Evolutionary conservation across 2,329 filamentous ascomycete genomes (phyloP).

Genomic region (Epichloe gansuensis): DNA sequence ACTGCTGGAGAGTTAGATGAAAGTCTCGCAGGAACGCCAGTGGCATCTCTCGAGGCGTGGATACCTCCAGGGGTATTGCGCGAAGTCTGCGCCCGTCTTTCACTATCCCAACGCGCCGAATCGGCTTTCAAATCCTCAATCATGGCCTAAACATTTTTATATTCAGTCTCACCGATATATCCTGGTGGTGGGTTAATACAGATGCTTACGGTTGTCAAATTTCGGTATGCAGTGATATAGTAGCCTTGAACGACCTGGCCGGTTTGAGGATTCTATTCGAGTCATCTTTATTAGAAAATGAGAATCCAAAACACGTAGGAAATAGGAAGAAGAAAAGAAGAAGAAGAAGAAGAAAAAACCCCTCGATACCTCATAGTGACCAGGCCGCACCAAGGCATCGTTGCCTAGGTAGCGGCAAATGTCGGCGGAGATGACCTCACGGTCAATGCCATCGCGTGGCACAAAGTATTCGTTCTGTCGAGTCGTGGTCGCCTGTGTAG

Average conservation of each 20-base stretch:
- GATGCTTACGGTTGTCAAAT: slow-evolving; percentile 57
- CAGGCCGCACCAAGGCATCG: slow-evolving; percentile 66
- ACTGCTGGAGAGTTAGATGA: slow-evolving; percentile 47
- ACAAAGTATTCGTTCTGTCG: slow-evolving; percentile 71
- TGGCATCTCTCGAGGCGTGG: slow-evolving; percentile 37
- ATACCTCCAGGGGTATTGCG: slow-evolving; percentile 45
- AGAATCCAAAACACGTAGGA: not conserved
- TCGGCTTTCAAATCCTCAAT: slow-evolving; percentile 50
- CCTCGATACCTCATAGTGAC: slow-evolving; percentile 52
- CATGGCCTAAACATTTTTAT: slow-evolving; percentile 36
- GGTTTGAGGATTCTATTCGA: slow-evolving; percentile 36
- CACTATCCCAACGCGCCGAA: slow-evolving; percentile 48
- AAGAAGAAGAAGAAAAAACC: not conserved
- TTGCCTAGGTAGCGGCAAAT: slow-evolving; percentile 76
- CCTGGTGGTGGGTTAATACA: not conserved
- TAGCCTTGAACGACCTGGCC: slow-evolving; percentile 56
- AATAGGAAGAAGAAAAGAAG: not conserved
- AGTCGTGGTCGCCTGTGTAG: slow-evolving; percentile 24
- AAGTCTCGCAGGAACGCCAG: slow-evolving; percentile 33
- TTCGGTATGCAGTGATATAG: slow-evolving; percentile 67
- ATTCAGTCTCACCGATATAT: not conserved
- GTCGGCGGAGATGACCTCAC: slow-evolving; percentile 73
- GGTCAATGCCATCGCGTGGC: slow-evolving; percentile 66
- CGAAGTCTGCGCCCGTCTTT: slow-evolving; percentile 42
- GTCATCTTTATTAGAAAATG: not conserved